Conservation (phyloP, 352 stramenopile genomes). For the Pythium vanterpoolii region DNA sequence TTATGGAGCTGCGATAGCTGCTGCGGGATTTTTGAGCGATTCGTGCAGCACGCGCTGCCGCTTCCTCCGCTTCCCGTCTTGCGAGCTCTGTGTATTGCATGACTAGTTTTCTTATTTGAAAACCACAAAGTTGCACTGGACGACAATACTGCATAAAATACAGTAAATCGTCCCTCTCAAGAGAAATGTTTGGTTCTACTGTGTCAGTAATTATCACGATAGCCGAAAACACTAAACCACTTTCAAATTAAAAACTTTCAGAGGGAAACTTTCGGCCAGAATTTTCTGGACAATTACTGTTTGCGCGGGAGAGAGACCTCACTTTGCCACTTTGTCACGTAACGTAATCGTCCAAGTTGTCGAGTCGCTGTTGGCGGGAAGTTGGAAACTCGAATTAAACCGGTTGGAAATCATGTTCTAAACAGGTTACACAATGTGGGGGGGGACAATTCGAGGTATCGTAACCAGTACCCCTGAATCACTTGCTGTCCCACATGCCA, state of each 20-base stretch:
- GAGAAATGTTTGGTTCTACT: too few species aligned
- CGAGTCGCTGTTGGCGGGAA: background rate
- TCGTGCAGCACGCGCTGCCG: background rate
- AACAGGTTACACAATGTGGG: conserved; percentile 5
- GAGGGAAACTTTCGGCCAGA: too few species aligned
- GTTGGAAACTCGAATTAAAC: background rate
- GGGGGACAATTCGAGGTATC: too few species aligned
- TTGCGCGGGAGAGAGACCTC: background rate
- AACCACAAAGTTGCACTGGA: conserved; percentile 7
- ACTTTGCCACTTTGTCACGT: too few species aligned
- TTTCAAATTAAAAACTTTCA: too few species aligned
- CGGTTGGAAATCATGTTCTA: background rate
- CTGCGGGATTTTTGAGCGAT: conserved; percentile 1
- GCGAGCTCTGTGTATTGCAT: background rate
- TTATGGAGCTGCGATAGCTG: background rate
- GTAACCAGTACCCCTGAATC: background rate
- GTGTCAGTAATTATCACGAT: too few species aligned
- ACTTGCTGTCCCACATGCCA: background rate
- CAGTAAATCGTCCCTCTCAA: too few species aligned
- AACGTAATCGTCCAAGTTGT: too few species aligned
- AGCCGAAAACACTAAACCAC: too few species aligned
- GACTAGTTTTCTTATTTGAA: background rate
- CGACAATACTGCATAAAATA: too few species aligned
- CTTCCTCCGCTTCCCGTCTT: background rate
- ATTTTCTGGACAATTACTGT: too few species aligned